Evolutionary conservation across 106 monocot genomes (phyloP).

Genomic region (Apostasia ramifera): DNA sequence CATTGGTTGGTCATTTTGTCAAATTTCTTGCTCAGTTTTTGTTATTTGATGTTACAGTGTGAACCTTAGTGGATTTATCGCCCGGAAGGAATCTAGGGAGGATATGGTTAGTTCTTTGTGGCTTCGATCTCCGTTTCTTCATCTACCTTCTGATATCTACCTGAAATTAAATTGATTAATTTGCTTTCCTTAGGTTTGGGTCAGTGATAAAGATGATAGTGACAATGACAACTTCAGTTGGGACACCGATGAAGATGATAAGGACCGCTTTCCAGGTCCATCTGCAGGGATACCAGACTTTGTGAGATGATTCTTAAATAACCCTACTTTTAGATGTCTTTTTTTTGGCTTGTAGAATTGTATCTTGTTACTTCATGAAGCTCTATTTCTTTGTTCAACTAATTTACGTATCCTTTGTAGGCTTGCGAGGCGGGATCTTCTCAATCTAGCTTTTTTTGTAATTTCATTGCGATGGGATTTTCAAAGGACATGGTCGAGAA

Average conservation of each 20-base stretch:
- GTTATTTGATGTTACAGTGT: background rate
- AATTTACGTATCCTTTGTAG: background rate
- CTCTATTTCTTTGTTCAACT: background rate
- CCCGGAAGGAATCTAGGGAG: background rate
- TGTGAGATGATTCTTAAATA: background rate
- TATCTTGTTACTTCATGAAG: background rate
- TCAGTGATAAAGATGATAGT: conserved; percentile 4
- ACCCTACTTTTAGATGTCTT: background rate
- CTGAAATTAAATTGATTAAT: background rate
- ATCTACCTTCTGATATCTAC: background rate
- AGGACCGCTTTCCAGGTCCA: conserved; percentile 1
- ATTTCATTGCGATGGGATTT: conserved; percentile 14
- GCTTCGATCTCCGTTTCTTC: background rate
- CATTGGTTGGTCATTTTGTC: background rate
- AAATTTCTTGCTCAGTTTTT: background rate
- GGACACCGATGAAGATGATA: conserved; percentile 5
- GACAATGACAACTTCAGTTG: conserved; percentile 8
- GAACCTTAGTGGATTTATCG: no score
- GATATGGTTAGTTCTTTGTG: conserved; percentile 6
- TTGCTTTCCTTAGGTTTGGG: conserved; percentile 3
- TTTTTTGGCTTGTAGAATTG: background rate
- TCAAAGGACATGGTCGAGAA: conserved; percentile 6
- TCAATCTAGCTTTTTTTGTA: conserved; percentile 5
- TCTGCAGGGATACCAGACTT: background rate
- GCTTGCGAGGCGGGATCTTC: conserved; percentile 9